Evolutionary conservation across 2,329 filamentous ascomycete genomes (phyloP).

Genomic region (Alternaria arbusti): DNA sequence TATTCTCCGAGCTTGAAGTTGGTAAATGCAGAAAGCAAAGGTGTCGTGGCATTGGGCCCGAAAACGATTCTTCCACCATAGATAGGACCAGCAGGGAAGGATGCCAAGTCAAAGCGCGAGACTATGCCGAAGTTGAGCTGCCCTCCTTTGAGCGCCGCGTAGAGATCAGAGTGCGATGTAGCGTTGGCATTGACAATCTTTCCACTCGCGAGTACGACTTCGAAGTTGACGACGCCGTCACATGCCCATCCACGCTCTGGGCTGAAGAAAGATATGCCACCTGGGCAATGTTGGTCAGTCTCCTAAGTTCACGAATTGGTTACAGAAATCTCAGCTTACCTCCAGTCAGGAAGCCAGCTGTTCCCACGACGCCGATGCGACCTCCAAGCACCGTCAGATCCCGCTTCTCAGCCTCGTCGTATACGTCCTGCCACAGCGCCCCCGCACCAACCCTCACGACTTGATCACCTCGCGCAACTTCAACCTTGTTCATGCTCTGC

Average conservation of each 20-base stretch:
- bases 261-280: conserved; percentile 30
- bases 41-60: conserved; percentile 14
- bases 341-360: conserved; percentile 39
- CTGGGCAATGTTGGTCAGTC: background rate
- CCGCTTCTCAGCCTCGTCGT: conserved; percentile 30
- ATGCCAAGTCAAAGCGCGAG: conserved; percentile 50
- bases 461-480: conserved; percentile 15
- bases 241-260: conserved; percentile 28
- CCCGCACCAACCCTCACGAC: conserved; percentile 35
- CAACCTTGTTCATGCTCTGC: conserved; percentile 27
- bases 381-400: conserved; percentile 29
- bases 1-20: conserved; percentile 24
- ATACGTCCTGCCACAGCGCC: conserved; percentile 46
- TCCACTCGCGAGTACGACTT: conserved; percentile 50
- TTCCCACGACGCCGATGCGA: conserved; percentile 36
- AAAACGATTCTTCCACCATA: conserved; percentile 28
- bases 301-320: background rate
- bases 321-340: conserved; percentile 18
- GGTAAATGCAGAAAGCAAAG: conserved; percentile 27
- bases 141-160: conserved; percentile 52
- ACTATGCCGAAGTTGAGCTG: conserved; percentile 53
- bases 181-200: conserved; percentile 48
- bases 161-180: conserved; percentile 45
- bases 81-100: conserved; percentile 18
- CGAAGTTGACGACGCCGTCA: conserved; percentile 37